These are phyloP conservation scores for Fusarium sp. DNA, from an alignment of 2,329 filamentous ascomycete species.

Conservation along the genomic window DNA sequence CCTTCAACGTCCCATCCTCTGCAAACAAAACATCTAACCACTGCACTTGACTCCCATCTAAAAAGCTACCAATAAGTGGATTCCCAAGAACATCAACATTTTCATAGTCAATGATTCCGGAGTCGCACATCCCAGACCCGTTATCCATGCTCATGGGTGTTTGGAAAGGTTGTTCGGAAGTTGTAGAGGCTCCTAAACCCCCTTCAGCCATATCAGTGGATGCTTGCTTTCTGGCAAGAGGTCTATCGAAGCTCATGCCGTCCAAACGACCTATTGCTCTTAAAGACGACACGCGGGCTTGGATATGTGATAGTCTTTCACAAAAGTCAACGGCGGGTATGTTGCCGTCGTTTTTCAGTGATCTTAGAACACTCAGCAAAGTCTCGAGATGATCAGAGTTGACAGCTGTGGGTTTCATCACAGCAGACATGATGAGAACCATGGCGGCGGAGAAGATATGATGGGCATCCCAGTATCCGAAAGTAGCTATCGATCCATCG, in stretches of 20 bases:
- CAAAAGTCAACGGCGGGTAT: slow-evolving; percentile 50
- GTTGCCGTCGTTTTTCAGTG: slow-evolving; percentile 50
- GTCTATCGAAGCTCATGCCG: not conserved
- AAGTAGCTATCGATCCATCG: slow-evolving; percentile 45
- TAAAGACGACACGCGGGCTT: slow-evolving; percentile 35
- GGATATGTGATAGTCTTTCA: slow-evolving; percentile 47
- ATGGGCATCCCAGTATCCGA: slow-evolving; percentile 53
- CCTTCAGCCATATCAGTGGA: not conserved
- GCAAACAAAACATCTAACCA: slow-evolving; percentile 46
- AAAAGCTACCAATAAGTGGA: slow-evolving; percentile 47
- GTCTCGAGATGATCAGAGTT: slow-evolving; percentile 50
- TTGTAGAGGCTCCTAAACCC: not conserved
- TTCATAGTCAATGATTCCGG: slow-evolving; percentile 23
- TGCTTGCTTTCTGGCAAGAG: not conserved
- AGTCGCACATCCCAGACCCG: not conserved
- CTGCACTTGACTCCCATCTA: slow-evolving; percentile 47
- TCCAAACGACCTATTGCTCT: slow-evolving; percentile 32
- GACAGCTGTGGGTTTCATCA: slow-evolving; percentile 47
- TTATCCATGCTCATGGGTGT: slow-evolving; percentile 17
- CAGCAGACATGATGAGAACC: slow-evolving; percentile 51
- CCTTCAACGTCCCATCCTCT: slow-evolving; percentile 45
- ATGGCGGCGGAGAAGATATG: slow-evolving; percentile 52
- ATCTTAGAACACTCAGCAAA: slow-evolving; percentile 47
- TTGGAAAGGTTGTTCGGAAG: slow-evolving; percentile 2
- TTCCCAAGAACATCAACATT: slow-evolving; percentile 46